These are phyloP conservation scores for Monascus ruber DNA, from an alignment of 2,329 filamentous ascomycete genomes.

Conservation along the genomic window DNA sequence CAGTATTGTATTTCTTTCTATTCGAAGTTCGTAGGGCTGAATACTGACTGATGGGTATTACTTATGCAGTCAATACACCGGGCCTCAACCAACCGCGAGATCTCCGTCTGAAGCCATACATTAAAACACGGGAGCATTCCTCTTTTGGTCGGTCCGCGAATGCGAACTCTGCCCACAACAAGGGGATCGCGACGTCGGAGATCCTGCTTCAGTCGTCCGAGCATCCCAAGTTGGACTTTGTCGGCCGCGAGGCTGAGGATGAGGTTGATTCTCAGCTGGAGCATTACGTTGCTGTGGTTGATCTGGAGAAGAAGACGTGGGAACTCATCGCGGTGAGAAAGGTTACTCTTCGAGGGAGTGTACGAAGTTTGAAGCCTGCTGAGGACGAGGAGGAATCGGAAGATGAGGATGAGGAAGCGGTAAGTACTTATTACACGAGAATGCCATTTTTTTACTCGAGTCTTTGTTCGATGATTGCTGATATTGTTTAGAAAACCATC, in stretches of 20 bases:
- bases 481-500: conserved; percentile 19
- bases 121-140: conserved; percentile 38
- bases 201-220: conserved; percentile 50
- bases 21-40: neutral
- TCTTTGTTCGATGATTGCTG: too few species aligned
- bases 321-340: conserved; percentile 45
- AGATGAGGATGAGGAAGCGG: conserved; percentile 19
- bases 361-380: conserved; percentile 21
- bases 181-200: conserved; percentile 32
- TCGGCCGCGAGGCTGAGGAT: conserved; percentile 40
- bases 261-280: conserved; percentile 42
- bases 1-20: neutral
- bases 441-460: too few species aligned
- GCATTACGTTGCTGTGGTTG: conserved; percentile 52
- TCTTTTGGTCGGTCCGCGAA: conserved; percentile 11
- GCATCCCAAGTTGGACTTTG: conserved; percentile 50
- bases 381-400: conserved; percentile 16
- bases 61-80: conserved; percentile 20
- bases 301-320: conserved; percentile 42
- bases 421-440: conserved; percentile 6
- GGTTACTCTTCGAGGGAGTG: conserved; percentile 42
- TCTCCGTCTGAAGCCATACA: conserved; percentile 27
- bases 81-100: conserved; percentile 20
- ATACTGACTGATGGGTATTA: neutral
- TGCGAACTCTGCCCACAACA: conserved; percentile 14